phyloP scores from a whole-genome alignment of 2,329 filamentous ascomycete genomes.

The Stachybotrys elegans region DNA sequence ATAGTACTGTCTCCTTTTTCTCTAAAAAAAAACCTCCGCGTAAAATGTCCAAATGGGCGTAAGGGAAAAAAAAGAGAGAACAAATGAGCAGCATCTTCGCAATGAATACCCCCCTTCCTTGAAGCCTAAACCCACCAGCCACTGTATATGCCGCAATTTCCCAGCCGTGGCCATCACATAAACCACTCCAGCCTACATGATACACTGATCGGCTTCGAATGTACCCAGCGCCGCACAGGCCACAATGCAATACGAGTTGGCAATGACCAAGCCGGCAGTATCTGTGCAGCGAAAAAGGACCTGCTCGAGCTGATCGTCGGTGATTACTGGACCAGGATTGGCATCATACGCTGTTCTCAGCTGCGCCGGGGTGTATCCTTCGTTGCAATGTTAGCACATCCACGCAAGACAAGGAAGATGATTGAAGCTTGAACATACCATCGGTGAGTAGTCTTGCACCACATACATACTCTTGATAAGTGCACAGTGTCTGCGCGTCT shows the following conservation, averaged over 20 bases:
- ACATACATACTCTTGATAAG: conserved; percentile 2
- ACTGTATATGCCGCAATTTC: no score
- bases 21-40: no score
- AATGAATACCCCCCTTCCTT: no score
- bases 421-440: background rate
- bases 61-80: no score
- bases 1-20: no score
- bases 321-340: background rate
- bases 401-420: background rate
- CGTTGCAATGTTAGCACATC: conserved; percentile 1
- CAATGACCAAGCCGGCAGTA: background rate
- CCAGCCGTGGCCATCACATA: background rate
- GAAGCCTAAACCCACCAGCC: no score
- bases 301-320: background rate
- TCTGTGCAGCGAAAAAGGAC: conserved; percentile 3
- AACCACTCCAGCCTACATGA: conserved; percentile 1
- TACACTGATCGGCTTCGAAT: background rate
- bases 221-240: background rate
- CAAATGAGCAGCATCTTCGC: no score
- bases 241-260: conserved; percentile 1
- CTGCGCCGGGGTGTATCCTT: background rate
- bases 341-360: background rate
- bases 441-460: conserved; percentile 3
- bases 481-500: conserved; percentile 1
- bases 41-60: no score